Evolutionary conservation across 2,329 filamentous ascomycete genomes (phyloP).

Genomic region (Byssothecium circinans): DNA sequence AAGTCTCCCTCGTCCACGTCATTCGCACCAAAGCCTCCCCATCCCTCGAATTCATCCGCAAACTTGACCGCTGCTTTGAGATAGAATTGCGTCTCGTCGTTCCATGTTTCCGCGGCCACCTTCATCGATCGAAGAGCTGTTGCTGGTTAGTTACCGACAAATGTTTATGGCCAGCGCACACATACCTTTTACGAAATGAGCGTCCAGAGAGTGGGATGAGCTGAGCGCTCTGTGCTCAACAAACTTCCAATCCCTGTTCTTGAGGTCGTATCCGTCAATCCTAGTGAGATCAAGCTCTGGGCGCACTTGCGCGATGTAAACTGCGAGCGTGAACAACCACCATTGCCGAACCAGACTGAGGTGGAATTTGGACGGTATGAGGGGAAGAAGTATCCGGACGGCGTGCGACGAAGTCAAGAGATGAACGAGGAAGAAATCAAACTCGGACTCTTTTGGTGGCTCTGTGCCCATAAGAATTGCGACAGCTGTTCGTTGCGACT

Average conservation of each 20-base stretch:
- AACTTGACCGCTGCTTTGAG: slow-evolving; percentile 71
- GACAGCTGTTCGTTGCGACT: slow-evolving; percentile 62
- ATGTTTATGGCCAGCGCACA: neutral
- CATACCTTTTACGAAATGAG: slow-evolving; percentile 81
- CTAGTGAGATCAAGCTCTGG: slow-evolving; percentile 70
- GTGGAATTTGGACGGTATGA: slow-evolving; percentile 74
- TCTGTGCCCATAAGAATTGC: slow-evolving; percentile 61
- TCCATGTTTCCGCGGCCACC: slow-evolving; percentile 74
- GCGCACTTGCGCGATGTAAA: slow-evolving; percentile 75
- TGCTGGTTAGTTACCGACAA: slow-evolving; percentile 12
- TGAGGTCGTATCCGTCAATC: slow-evolving; percentile 62
- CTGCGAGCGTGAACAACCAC: slow-evolving; percentile 80
- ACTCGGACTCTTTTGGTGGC: slow-evolving; percentile 50
- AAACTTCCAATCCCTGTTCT: slow-evolving; percentile 73
- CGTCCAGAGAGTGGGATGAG: slow-evolving; percentile 68
- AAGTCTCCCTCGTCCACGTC: slow-evolving; percentile 27
- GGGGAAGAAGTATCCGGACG: slow-evolving; percentile 78
- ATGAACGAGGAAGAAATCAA: slow-evolving; percentile 83
- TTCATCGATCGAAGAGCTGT: slow-evolving; percentile 71
- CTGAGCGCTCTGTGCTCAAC: slow-evolving; percentile 71
- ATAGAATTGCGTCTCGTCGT: slow-evolving; percentile 67
- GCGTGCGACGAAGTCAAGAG: slow-evolving; percentile 85
- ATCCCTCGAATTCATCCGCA: slow-evolving; percentile 72
- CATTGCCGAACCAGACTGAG: slow-evolving; percentile 76
- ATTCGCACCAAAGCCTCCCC: slow-evolving; percentile 55